A percentile compares a stretch with the other conserved stretches of the same genome.
Evolutionary conservation across 129 eudicot genomes (phyloP).

Genomic region (Saposhnikovia divaricata): DNA sequence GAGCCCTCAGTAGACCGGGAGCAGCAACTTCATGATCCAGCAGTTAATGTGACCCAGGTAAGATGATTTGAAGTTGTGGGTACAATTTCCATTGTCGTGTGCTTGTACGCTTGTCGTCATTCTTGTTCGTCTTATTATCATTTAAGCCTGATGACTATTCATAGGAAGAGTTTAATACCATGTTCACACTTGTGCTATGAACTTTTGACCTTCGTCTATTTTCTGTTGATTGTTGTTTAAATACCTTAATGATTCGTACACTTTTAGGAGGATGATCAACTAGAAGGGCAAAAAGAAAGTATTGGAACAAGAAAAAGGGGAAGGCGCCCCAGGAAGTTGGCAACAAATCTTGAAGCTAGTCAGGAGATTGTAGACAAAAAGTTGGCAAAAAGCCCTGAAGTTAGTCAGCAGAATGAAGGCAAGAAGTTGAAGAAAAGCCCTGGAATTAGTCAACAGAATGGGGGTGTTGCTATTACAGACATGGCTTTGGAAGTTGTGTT

Average conservation of each 20-base stretch:
- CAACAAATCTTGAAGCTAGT: conserved; percentile 13
- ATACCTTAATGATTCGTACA: background rate
- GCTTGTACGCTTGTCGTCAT: background rate
- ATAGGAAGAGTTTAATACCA: background rate
- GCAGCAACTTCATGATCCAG: conserved; percentile 18
- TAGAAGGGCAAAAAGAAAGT: conserved; percentile 24
- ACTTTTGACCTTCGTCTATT: background rate
- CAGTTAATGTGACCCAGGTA: background rate
- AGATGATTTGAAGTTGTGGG: background rate
- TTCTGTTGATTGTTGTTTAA: background rate
- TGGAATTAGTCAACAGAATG: conserved; percentile 24
- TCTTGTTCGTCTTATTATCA: background rate
- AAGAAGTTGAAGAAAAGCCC: background rate
- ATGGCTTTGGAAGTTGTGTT: conserved; percentile 18
- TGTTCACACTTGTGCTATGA: background rate
- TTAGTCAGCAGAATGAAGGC: conserved; percentile 20
- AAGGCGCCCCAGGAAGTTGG: conserved; percentile 36
- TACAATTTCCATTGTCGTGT: background rate
- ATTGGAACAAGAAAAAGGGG: conserved; percentile 53
- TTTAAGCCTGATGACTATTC: background rate
- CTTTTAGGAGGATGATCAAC: conserved; percentile 32
- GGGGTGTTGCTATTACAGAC: conserved; percentile 12
- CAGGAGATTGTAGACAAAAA: conserved; percentile 24
- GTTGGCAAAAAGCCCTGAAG: conserved; percentile 13
- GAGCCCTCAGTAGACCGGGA: conserved; percentile 14